Conservation (phyloP, 169 alveolate species). For the Cryptosporidium tyzzeri region DNA sequence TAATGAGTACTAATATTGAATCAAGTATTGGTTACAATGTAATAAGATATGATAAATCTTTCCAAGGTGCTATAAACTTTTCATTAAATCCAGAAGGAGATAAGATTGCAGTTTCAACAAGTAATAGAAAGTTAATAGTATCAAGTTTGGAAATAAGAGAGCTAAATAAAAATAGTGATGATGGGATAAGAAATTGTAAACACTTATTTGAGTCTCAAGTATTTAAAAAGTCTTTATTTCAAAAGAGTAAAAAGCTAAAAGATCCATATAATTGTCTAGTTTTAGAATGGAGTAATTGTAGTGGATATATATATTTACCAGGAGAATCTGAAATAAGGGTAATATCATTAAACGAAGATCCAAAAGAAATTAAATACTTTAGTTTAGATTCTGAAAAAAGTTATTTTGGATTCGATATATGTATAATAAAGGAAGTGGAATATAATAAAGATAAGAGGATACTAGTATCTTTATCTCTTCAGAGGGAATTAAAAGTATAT, state of each 20-base stretch:
- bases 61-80: slow-evolving; percentile 36
- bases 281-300: slow-evolving; percentile 44
- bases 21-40: slow-evolving; percentile 24
- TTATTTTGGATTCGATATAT: slow-evolving; percentile 7
- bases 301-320: slow-evolving; percentile 43
- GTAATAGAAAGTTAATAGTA: slow-evolving; percentile 26
- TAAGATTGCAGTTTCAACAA: slow-evolving; percentile 51
- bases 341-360: neutral
- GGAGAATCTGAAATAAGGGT: slow-evolving; percentile 52
- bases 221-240: slow-evolving; percentile 40
- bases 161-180: neutral
- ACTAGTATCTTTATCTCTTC: slow-evolving; percentile 8
- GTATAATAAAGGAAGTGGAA: slow-evolving; percentile 19
- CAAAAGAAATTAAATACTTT: neutral
- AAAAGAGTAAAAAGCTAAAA: slow-evolving; percentile 9
- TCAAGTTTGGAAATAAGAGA: slow-evolving; percentile 2
- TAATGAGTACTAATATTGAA: slow-evolving; percentile 16
- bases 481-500: slow-evolving; percentile 33
- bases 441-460: slow-evolving; percentile 19
- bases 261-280: slow-evolving; percentile 10
- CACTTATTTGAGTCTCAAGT: slow-evolving; percentile 12
- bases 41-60: slow-evolving; percentile 46
- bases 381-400: neutral
- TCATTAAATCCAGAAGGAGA: slow-evolving; percentile 42
- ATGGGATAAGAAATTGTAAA: slow-evolving; percentile 25